A percentile compares a stretch with the other conserved stretches of the same genome.
phyloP scores from a whole-genome alignment of 345 rosid genomes.

The Gossypium stocksii region DNA sequence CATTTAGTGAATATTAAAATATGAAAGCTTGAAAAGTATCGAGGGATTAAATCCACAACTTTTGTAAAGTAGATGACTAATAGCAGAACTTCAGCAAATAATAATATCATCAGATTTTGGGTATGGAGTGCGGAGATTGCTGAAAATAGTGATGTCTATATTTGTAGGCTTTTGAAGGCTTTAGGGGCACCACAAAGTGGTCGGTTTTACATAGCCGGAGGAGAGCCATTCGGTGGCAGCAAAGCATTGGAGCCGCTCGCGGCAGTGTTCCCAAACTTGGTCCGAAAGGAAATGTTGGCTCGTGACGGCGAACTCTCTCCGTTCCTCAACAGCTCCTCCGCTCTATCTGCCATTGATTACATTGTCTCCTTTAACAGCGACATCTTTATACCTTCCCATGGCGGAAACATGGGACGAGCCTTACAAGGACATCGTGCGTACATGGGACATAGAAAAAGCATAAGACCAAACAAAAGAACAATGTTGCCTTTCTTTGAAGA shows the following conservation, averaged over 20 bases:
- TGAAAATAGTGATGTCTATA: not conserved
- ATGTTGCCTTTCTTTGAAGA: conserved; percentile 59
- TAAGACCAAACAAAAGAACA: conserved; percentile 65
- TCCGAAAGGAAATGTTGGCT: conserved; percentile 54
- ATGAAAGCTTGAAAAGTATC: too few species aligned
- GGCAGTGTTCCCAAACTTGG: conserved; percentile 46
- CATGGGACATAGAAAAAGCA: conserved; percentile 62
- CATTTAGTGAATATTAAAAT: too few species aligned
- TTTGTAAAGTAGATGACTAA: too few species aligned
- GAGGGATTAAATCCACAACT: too few species aligned
- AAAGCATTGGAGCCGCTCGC: conserved; percentile 53
- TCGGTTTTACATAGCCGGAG: conserved; percentile 61
- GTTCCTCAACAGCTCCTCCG: conserved; percentile 49
- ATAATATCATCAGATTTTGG: not conserved
- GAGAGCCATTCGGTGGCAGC: conserved; percentile 66
- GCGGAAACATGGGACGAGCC: conserved; percentile 80
- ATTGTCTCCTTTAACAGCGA: conserved; percentile 65
- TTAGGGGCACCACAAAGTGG: conserved; percentile 59
- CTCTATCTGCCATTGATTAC: conserved; percentile 70
- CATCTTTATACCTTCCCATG: conserved; percentile 76
- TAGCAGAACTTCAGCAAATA: too few species aligned
- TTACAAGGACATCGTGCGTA: conserved; percentile 81
- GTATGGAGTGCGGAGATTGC: not conserved
- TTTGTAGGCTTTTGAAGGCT: conserved; percentile 55
- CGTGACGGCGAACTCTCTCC: conserved; percentile 54